Base-by-base conservation (phyloP, 257 asterid genomes). In the Vinca minor region DNA sequence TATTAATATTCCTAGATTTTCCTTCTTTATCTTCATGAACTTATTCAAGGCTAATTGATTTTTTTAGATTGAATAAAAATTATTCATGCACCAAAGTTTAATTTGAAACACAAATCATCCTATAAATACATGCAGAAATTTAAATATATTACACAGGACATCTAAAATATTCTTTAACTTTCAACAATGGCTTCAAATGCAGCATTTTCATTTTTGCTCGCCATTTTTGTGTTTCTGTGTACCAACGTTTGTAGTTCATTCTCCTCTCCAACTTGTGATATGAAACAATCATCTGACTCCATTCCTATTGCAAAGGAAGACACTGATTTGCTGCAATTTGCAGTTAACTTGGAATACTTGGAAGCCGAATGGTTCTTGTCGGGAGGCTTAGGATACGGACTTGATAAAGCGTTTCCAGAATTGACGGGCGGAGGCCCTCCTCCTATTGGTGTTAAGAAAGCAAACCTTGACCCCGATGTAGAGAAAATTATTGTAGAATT, bases 401-500 rank as follows among this genome's bases (percentile, higher is more conserved):
- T 81, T 46, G 85, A 84, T 25, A 46, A 3, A 1, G 47, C 71
- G 20, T 77, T 66, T 0, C 83, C 87, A 5, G 49, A 45, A 69
- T 57, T 83, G 35, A 64, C 65, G 7, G 45, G 47, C 54, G 82
- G 79, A 1, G 88, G 86, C 13, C 86, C 84, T 9, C 79, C 81
- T 4, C 88, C 86, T 5, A 28, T 64, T 39, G 86, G 79, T 35
- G 83, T 60, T 1, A 71, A 21, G 41, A 80, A 71, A 42, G 86
- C 82, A 13, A 80, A 78, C 44, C 82, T 80, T 48, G 86, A 80
- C 39, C 28, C 14, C 47, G 6, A 60, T 23, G 71, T 82, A 0
- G 3, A 5, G 0, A 54, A 11, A 1, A 46, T 80, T 7, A 46
- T 76, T 21, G 28, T 5, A 8, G 82, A 83, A 39, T 80, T 83